Evolutionary conservation across 2,329 filamentous ascomycete genomes (phyloP).

Genomic region (Alternaria sp.): DNA sequence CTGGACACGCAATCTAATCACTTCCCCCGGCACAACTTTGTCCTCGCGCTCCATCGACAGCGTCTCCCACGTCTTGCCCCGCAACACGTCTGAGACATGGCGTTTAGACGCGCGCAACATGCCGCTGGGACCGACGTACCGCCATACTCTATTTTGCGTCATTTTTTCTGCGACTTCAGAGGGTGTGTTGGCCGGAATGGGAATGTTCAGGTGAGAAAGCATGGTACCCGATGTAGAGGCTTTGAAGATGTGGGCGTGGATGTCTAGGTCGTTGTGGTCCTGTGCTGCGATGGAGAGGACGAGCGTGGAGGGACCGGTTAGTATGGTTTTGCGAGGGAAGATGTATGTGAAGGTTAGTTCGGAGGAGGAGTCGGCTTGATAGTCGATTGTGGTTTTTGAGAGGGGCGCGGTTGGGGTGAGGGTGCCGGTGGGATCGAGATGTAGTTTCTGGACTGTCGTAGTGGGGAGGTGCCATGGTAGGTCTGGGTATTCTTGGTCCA

Average conservation of each 20-base stretch:
- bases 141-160: slow-evolving; percentile 1
- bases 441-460: not conserved
- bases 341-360: not conserved
- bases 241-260: slow-evolving; percentile 15
- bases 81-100: not conserved
- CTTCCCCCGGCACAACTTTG: not conserved
- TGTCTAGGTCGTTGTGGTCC: slow-evolving; percentile 51
- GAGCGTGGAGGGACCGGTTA: slow-evolving; percentile 26
- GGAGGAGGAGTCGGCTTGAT: not conserved
- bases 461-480: not conserved
- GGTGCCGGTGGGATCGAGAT: not conserved
- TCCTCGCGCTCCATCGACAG: not conserved
- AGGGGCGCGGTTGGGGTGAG: not conserved
- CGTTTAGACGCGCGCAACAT: slow-evolving; percentile 14
- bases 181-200: slow-evolving; percentile 16
- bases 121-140: slow-evolving; percentile 14
- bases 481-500: not conserved
- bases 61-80: not conserved
- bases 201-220: slow-evolving; percentile 53
- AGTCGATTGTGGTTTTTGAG: not conserved
- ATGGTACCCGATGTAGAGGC: slow-evolving; percentile 43
- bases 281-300: slow-evolving; percentile 49
- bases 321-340: not conserved
- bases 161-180: not conserved
- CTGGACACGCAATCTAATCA: slow-evolving; percentile 4